Base-by-base conservation (phyloP, 495 filamentous ascomycete genomes). In the Penicillium dipodomyicola region DNA sequence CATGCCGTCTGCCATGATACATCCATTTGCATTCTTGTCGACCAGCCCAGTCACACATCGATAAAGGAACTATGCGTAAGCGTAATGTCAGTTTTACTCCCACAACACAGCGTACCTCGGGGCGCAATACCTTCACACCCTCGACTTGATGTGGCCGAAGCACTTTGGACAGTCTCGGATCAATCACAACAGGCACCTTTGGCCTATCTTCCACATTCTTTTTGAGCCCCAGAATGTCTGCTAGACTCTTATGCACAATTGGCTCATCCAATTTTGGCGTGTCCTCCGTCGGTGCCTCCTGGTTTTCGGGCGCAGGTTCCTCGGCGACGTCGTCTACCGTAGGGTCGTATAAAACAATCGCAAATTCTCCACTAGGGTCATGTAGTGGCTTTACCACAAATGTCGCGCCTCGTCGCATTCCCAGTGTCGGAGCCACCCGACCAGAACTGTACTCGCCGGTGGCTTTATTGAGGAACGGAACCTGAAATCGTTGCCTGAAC, bases 1-100 rank as follows among this genome's bases (percentile, higher is more conserved):
- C 94, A 99, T 99, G 64, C 96, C 94, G 67, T 99, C 94, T 60
- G 94, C 94, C 94, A 99, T 99, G 68, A 99, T 99, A 68, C 94
- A 97, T 0, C 94, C 94, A 73, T 97, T 90, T 22, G 95, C 95
- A 54, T 92, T 94, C 42, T 86, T 82, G 67, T 99, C 94, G 60
- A 97, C 86, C 82, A 97, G 80, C 6, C 94, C 94, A 23, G 93
- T 97, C 19, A 91, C 91, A 69, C 90, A 95, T 50, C 83, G 81
- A 71, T 97, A 99, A 76, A 99, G 84, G 66, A 99, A 99, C 79
- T 84, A 59, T 20, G 25, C 3, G 42, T 7, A 39, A 39, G 25
- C 23, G 20, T 20, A 20, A 29, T 43, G 46, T 62, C 51, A 65
- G 54, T n/a, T 1, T 35, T 29, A 2, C 10, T 29, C 7, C 7